phyloP scores from a whole-genome alignment of 2,329 filamentous ascomycete genomes.

The Claviceps cyperi region DNA sequence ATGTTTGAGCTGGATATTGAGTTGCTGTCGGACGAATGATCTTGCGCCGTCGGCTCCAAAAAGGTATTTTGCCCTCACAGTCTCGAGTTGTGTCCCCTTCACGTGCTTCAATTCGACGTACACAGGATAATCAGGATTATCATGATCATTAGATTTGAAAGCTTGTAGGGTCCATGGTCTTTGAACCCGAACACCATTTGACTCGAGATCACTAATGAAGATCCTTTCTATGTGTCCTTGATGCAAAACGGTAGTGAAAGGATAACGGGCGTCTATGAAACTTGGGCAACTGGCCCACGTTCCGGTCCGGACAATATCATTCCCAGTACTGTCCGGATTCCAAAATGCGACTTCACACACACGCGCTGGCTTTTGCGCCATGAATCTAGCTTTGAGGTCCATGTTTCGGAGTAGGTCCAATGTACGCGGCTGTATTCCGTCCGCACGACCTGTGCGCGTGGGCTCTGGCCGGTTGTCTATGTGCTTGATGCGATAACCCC shows the following conservation, averaged over 20 bases:
- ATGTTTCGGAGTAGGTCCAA: constrained; percentile 79
- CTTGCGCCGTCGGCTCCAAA: constrained; percentile 59
- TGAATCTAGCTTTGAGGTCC: constrained; percentile 75
- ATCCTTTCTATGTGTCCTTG: constrained; percentile 59
- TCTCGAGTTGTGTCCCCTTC: constrained; percentile 57
- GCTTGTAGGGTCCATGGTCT: constrained; percentile 50
- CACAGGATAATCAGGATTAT: constrained; percentile 57
- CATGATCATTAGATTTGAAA: constrained; percentile 43
- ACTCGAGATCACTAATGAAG: constrained; percentile 50
- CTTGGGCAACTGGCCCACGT: constrained; percentile 80
- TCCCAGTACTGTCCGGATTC: constrained; percentile 43
- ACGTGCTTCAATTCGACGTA: constrained; percentile 64
- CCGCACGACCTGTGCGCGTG: constrained; percentile 71
- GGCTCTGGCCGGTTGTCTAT: constrained; percentile 82
- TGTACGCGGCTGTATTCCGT: constrained; percentile 83
- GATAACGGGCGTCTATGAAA: constrained; percentile 62
- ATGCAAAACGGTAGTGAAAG: constrained; percentile 56
- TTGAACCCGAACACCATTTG: constrained; percentile 45
- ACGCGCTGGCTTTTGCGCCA: constrained; percentile 75
- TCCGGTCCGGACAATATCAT: constrained; percentile 49
- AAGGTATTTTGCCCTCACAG: constrained; percentile 51
- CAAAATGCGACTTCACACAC: constrained; percentile 69
- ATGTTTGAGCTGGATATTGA: constrained; percentile 57
- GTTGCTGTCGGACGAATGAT: constrained; percentile 48
- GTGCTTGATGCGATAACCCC: constrained; percentile 92